Percentiles rank a stretch among this genome's conserved stretches.
Evolutionary conservation across 192 early-diverging fungal genomes (phyloP).

Genomic region (Oehlia diaphana): DNA sequence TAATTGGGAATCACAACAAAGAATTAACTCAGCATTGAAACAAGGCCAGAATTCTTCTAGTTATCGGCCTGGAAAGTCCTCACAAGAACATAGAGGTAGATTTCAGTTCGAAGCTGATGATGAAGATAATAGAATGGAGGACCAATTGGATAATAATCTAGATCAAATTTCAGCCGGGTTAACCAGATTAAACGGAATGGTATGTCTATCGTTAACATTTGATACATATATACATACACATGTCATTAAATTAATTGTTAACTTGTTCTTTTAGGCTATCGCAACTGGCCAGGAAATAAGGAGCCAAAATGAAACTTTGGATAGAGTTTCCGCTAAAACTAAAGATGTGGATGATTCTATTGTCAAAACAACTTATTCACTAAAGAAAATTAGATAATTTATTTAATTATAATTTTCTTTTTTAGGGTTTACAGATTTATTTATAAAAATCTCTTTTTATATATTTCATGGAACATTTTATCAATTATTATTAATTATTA

Average conservation of each 20-base stretch:
- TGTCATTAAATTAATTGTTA: background rate
- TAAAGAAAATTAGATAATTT: slow-evolving; percentile 27
- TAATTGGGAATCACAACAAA: slow-evolving; percentile 59
- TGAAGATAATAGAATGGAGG: slow-evolving; percentile 66
- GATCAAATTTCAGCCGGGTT: slow-evolving; percentile 34
- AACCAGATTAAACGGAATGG: slow-evolving; percentile 23
- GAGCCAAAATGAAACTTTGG: slow-evolving; percentile 11
- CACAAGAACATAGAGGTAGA: slow-evolving; percentile 40
- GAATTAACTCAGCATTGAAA: slow-evolving; percentile 49
- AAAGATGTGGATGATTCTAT: slow-evolving; percentile 4
- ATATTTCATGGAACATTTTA: too few relatives aligned
- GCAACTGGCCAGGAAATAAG: slow-evolving; percentile 19
- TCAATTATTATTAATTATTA: too few relatives aligned
- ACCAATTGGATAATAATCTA: slow-evolving; percentile 70
- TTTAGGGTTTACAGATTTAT: too few relatives aligned
- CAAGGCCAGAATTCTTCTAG: background rate
- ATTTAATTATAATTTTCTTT: too few relatives aligned
- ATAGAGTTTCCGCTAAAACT: background rate
- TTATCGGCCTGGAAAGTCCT: slow-evolving; percentile 47
- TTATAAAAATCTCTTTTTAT: too few relatives aligned
- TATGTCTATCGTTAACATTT: background rate
- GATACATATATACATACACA: too few relatives aligned
- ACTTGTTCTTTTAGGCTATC: slow-evolving; percentile 6
- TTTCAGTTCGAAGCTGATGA: slow-evolving; percentile 69
- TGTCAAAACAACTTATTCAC: background rate